A percentile compares a stretch with the other conserved stretches of the same genome.
Conservation (phyloP, 208 protist genomes). For the Acanthamoeba polyphaga region DNA sequence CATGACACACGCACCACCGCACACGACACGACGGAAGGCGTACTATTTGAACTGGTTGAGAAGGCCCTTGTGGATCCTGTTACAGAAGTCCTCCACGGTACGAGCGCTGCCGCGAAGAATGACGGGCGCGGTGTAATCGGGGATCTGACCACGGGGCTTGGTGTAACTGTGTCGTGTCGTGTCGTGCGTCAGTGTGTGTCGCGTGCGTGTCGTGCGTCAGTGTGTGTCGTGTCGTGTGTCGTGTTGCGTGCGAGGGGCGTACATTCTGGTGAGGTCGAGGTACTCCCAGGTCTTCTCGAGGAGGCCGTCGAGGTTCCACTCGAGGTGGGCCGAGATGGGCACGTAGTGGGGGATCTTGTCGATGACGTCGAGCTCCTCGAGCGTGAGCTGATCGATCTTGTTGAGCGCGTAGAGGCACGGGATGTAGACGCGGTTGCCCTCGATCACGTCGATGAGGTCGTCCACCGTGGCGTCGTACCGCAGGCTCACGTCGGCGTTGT, state of each 20-base stretch:
- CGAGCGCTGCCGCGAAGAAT: constrained; percentile 93
- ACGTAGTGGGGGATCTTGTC: constrained; percentile 92
- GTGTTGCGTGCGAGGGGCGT: constrained; percentile 95
- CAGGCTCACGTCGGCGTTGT: constrained; percentile 96
- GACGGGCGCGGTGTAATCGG: constrained; percentile 96
- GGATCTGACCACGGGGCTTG: constrained; percentile 65
- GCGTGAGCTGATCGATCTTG: constrained; percentile 97
- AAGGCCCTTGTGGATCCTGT: constrained; percentile 95
- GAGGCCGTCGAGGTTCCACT: constrained; percentile 91
- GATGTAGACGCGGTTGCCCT: constrained; percentile 95
- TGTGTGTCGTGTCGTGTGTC: constrained; percentile 43
- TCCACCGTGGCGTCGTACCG: constrained; percentile 97
- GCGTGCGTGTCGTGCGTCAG: not conserved
- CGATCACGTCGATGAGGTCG: constrained; percentile 98
- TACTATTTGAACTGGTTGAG: too few species aligned
- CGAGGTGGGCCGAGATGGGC: constrained; percentile 78
- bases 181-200: too few species aligned
- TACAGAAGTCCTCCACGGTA: constrained; percentile 97
- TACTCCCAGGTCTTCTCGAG: constrained; percentile 97
- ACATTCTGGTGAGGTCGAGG: constrained; percentile 97
- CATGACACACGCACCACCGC: too few species aligned
- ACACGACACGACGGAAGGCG: too few species aligned
- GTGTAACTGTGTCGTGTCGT: too few species aligned
- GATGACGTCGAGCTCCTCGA: constrained; percentile 97
- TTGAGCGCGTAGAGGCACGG: constrained; percentile 88